Evolutionary conservation across 2,329 filamentous ascomycete genomes (phyloP), one percentile per base, ranked within the genome.

Genomic region (Aspergillus japonicus): DNA sequence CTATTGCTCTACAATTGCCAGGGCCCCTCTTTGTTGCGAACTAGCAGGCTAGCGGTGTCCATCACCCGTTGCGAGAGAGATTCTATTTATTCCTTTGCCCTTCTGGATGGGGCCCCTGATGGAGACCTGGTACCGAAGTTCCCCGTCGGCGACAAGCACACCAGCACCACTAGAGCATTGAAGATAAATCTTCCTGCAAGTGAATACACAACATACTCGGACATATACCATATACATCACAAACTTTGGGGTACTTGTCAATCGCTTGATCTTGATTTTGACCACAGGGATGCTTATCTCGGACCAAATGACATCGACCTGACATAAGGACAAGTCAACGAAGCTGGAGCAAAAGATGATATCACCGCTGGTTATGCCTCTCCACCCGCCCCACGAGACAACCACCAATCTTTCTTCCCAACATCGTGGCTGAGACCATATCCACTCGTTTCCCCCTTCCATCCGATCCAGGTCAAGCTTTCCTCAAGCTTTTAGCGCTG

Each of bases 401-500:
- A 44, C 39, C 39, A 44, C 39, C 39, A 44, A 44, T 44, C 39
- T 44, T 44, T 44, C 39, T 19, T 44, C n/a, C 6, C 39, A 44
- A 44, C 49, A 57, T 52, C 54, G 47, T 62, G 51, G 50, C 50
- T 50, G 51, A 60, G 50, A 54, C 29, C 26, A 51, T 55, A 54
- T 48, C 56, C 53, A 56, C 49, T 47, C 11, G 23, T 14, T 57
- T 29, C 19, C 52, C 16, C 23, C 19, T 62, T 29, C 21, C 52
- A 47, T 35, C 54, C 62, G 42, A 57, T 54, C 57, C 47, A 48
- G 51, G 63, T 59, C 57, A 67, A 67, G 65, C 65, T 67, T 67
- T 66, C 60, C 59, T 61, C 39, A 67, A 67, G 65, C 65, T 64
- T 66, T 63, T 51, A 56, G 52, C 55, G 35, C 57, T n/a, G 24